Conservation (phyloP, 2,329 filamentous ascomycete genomes). For the Cladorrhinum sp. region DNA sequence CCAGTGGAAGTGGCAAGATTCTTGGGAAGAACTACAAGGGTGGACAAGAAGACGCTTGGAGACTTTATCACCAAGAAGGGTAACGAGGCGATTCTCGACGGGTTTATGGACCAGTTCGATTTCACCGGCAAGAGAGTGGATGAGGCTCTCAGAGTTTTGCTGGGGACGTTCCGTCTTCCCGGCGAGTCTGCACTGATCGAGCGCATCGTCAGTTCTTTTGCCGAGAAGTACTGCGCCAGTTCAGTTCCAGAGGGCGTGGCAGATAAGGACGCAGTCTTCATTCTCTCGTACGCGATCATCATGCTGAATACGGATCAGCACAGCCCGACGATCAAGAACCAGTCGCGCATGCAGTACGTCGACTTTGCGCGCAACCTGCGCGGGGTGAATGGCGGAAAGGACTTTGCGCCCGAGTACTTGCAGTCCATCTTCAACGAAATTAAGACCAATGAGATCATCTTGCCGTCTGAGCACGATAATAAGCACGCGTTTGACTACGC, state of each 20-base stretch:
- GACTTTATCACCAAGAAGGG: constrained; percentile 90
- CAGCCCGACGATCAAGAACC: constrained; percentile 79
- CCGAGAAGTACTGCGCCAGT: constrained; percentile 75
- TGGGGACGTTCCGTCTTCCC: constrained; percentile 89
- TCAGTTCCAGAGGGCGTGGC: constrained; percentile 71
- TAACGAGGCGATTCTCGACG: constrained; percentile 79
- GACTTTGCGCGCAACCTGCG: constrained; percentile 88
- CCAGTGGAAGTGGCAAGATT: constrained; percentile 81
- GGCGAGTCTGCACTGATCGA: constrained; percentile 93
- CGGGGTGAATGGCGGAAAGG: constrained; percentile 79
- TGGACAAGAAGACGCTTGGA: constrained; percentile 87
- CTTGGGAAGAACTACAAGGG: constrained; percentile 77
- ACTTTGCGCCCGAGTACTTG: constrained; percentile 82
- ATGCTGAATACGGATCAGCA: constrained; percentile 97
- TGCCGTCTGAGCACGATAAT: constrained; percentile 96
- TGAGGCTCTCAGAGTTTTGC: constrained; percentile 80
- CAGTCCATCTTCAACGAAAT: constrained; percentile 88
- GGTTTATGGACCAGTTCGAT: constrained; percentile 84
- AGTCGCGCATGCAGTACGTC: constrained; percentile 77
- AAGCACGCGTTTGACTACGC: constrained; percentile 95
- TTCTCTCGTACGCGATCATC: constrained; percentile 93
- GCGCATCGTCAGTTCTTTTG: constrained; percentile 82
- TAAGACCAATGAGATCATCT: constrained; percentile 87
- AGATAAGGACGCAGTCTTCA: constrained; percentile 82
- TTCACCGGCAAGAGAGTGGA: constrained; percentile 85